Evolutionary conservation across 169 alveolate species (phyloP).

Genomic region (Perkinsus olseni): DNA sequence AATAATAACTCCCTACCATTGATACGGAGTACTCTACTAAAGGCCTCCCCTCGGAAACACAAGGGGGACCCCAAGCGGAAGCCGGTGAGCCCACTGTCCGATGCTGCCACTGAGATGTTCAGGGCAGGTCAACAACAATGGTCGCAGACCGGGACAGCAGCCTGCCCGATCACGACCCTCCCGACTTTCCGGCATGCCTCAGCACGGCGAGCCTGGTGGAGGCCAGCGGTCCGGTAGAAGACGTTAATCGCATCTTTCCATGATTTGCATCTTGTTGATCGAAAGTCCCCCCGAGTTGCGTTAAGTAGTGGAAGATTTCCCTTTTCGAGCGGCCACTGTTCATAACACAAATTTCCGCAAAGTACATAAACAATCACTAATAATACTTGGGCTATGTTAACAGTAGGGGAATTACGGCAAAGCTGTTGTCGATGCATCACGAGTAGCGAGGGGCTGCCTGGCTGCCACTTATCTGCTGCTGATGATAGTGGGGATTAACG

Average conservation of each 20-base stretch:
- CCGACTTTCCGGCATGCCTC: background rate
- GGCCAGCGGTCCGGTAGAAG: background rate
- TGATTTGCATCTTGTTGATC: background rate
- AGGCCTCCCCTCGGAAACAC: background rate
- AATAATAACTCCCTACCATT: background rate
- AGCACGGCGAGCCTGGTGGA: background rate
- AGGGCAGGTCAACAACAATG: background rate
- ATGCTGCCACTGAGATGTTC: background rate
- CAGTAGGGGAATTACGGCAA: too few relatives aligned
- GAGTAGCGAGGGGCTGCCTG: background rate
- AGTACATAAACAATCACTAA: background rate
- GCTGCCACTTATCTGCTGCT: background rate
- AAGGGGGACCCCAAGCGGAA: background rate
- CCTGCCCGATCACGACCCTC: background rate
- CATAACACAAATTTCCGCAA: background rate
- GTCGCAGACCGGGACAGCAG: background rate
- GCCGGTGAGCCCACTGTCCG: background rate
- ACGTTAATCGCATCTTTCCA: background rate
- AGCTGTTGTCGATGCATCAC: background rate
- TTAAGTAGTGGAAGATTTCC: background rate
- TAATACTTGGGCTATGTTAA: background rate
- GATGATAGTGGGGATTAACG: background rate
- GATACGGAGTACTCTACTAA: background rate
- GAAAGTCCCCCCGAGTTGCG: background rate
- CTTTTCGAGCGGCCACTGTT: too few relatives aligned